Conservation (phyloP, 345 rosid genomes). For the Crucihimalaya himalaica region DNA sequence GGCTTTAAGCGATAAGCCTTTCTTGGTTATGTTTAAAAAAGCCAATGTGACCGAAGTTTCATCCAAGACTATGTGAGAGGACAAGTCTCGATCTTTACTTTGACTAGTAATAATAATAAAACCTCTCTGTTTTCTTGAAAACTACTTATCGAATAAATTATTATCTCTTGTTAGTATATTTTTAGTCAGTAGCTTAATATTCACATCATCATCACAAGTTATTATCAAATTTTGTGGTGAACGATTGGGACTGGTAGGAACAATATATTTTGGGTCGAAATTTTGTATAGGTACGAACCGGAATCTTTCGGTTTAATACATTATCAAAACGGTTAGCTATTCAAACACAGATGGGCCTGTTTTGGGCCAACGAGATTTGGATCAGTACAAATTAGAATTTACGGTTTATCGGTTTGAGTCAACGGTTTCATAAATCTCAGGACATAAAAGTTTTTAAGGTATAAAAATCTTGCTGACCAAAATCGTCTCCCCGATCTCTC, state of each 20-base stretch:
- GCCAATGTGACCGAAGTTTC: slow-evolving; percentile 34
- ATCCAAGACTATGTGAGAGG: slow-evolving; percentile 26
- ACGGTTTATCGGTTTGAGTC: slow-evolving; percentile 1
- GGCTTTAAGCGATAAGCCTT: slow-evolving; percentile 54
- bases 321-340: not conserved
- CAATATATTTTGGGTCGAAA: not conserved
- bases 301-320: not conserved
- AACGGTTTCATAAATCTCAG: not conserved
- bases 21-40: slow-evolving; percentile 58
- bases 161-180: not conserved
- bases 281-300: not conserved
- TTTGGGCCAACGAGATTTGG: not conserved
- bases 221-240: not conserved
- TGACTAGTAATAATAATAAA: not conserved
- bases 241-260: not conserved
- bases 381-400: not conserved
- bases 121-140: not conserved
- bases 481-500: not conserved
- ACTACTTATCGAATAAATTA: not conserved
- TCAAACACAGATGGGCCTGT: not conserved
- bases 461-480: slow-evolving; percentile 12
- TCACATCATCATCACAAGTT: not conserved
- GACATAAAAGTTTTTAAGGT: not conserved
- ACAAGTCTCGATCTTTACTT: not conserved
- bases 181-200: not conserved